Conservation (phyloP, 352 stramenopile species). For the Phytophthora citrophthora region DNA sequence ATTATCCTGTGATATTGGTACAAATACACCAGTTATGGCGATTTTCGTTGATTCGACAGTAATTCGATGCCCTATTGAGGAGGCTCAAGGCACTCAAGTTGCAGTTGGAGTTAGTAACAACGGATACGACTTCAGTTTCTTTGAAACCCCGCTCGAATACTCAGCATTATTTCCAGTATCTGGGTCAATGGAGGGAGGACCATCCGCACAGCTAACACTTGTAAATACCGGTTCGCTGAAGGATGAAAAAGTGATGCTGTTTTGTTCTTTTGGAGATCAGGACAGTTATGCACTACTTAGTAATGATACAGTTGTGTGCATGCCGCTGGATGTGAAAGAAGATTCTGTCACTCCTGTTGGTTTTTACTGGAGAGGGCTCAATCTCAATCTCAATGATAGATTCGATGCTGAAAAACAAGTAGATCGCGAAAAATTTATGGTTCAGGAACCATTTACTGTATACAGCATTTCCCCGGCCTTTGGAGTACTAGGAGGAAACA, state of each 20-base stretch:
- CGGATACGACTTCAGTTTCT: conserved; percentile 42
- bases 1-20: conserved; percentile 36
- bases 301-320: conserved; percentile 22
- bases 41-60: conserved; percentile 21
- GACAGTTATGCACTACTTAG: conserved; percentile 28
- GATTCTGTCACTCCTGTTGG: conserved; percentile 15
- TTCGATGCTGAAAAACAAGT: conserved; percentile 12
- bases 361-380: conserved; percentile 35
- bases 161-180: neutral
- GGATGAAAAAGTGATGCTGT: conserved; percentile 11
- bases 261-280: conserved; percentile 47
- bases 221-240: too few relatives aligned
- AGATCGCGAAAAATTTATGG: conserved; percentile 33
- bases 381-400: conserved; percentile 20
- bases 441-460: conserved; percentile 45
- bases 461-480: conserved; percentile 45
- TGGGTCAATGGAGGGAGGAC: too few relatives aligned
- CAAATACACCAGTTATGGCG: neutral
- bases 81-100: neutral
- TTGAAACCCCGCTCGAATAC: conserved; percentile 12
- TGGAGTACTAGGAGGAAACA: conserved; percentile 52
- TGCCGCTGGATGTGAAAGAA: conserved; percentile 15
- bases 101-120: conserved; percentile 49
- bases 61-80: conserved; percentile 17
- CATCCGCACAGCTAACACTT: too few relatives aligned